These are phyloP conservation scores for Geranium rotundifolium DNA, from an alignment of 345 rosid species.

Conservation along the genomic window DNA sequence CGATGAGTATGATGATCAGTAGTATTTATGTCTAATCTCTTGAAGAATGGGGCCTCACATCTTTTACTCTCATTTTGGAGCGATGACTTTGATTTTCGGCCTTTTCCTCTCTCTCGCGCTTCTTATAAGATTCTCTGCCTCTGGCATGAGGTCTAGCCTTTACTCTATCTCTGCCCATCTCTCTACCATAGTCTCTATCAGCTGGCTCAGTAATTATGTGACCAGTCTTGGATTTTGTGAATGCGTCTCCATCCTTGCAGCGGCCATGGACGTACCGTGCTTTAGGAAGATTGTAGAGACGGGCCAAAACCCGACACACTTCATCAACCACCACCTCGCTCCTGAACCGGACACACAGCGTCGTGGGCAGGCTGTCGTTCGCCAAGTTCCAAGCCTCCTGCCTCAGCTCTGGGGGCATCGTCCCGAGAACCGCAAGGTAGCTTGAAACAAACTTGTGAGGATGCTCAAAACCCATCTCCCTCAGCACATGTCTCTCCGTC, in stretches of 20 bases:
- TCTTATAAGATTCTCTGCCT: slow-evolving; percentile 68
- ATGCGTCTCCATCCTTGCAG: slow-evolving; percentile 75
- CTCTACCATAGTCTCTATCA: slow-evolving; percentile 60
- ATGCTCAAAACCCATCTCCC: slow-evolving; percentile 96
- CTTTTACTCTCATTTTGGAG: slow-evolving; percentile 60
- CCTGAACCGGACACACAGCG: slow-evolving; percentile 74
- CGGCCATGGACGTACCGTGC: slow-evolving; percentile 62
- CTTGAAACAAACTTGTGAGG: slow-evolving; percentile 90
- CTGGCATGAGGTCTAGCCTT: slow-evolving; percentile 47
- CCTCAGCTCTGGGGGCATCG: slow-evolving; percentile 64
- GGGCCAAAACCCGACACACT: slow-evolving; percentile 85
- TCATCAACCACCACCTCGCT: slow-evolving; percentile 94
- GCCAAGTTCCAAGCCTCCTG: slow-evolving; percentile 94
- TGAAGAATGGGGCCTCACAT: slow-evolving; percentile 59
- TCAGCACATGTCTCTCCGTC: slow-evolving; percentile 82
- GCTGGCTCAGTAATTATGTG: slow-evolving; percentile 36
- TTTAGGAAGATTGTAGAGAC: slow-evolving; percentile 73
- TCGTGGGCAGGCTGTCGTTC: slow-evolving; percentile 80
- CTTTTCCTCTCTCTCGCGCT: slow-evolving; percentile 53
- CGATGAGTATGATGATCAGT: slow-evolving; percentile 42
- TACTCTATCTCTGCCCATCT: slow-evolving; percentile 48
- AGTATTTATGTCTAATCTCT: slow-evolving; percentile 47
- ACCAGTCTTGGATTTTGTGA: slow-evolving; percentile 44
- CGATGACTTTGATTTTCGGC: slow-evolving; percentile 52
- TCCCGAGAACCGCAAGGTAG: slow-evolving; percentile 73